phyloP scores from a whole-genome alignment of 345 rosid species.

The Linum tenue region DNA sequence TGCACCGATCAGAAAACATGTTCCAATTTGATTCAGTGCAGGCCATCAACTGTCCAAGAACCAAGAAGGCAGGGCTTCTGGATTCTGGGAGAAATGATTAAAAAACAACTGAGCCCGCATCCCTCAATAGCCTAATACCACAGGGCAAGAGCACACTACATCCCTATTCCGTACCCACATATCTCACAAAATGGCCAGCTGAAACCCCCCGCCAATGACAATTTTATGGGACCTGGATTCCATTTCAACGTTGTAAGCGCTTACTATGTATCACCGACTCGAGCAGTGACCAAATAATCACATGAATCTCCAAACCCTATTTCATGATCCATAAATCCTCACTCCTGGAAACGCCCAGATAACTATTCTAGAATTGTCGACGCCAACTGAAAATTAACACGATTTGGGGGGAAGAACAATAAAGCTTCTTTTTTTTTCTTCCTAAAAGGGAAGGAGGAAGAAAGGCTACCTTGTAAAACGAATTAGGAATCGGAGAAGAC shows the following conservation, averaged over 20 bases:
- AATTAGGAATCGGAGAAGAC: constrained; percentile 28
- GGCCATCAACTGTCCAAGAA: neutral
- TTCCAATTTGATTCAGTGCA: neutral
- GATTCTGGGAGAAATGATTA: neutral
- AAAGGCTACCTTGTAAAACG: constrained; percentile 45
- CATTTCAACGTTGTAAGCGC: neutral
- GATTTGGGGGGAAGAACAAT: neutral
- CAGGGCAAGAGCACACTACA: neutral
- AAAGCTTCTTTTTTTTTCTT: too few relatives aligned
- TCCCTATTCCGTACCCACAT: neutral
- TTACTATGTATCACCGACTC: neutral
- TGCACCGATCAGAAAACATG: neutral
- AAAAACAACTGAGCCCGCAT: neutral
- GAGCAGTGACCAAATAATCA: neutral
- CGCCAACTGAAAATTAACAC: neutral
- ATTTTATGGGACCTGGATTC: neutral
- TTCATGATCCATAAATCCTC: neutral
- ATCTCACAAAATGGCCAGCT: neutral
- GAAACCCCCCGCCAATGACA: neutral
- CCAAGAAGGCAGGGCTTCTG: neutral
- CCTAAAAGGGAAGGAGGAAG: too few relatives aligned
- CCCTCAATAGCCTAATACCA: neutral
- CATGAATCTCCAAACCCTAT: neutral
- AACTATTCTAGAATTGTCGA: neutral
- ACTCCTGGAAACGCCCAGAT: neutral